Evolutionary conservation across 2,329 filamentous ascomycete genomes (phyloP).

Genomic region (Myriangium duriaei): DNA sequence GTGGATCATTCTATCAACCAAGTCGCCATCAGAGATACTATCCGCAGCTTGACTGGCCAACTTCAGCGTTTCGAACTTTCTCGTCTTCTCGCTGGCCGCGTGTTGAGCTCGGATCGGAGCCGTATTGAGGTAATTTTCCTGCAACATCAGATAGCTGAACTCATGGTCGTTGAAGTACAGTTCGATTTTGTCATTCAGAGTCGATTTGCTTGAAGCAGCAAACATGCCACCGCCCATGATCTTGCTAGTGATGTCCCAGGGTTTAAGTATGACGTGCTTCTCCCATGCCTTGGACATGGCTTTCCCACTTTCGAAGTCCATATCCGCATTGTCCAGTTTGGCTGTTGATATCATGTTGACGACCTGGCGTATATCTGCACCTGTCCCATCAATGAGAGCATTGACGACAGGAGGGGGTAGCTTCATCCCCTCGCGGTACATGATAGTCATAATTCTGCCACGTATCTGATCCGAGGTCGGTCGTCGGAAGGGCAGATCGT

Average conservation of each 20-base stretch:
- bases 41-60: conserved; percentile 78
- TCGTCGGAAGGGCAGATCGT: conserved; percentile 74
- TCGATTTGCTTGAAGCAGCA: conserved; percentile 66
- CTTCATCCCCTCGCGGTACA: conserved; percentile 79
- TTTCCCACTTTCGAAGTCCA: conserved; percentile 79
- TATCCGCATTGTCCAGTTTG: conserved; percentile 68
- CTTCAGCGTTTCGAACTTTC: conserved; percentile 71
- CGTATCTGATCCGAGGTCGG: conserved; percentile 86
- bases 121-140: conserved; percentile 90
- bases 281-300: conserved; percentile 97
- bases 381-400: conserved; percentile 86
- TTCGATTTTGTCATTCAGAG: conserved; percentile 94
- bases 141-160: conserved; percentile 93
- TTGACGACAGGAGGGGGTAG: conserved; percentile 75
- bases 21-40: conserved; percentile 92
- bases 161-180: conserved; percentile 99
- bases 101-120: conserved; percentile 55
- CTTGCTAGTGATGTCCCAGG: conserved; percentile 95
- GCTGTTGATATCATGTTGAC: conserved; percentile 97
- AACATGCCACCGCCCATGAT: conserved; percentile 84
- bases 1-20: conserved; percentile 97
- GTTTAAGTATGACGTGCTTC: conserved; percentile 91
- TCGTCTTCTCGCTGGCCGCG: conserved; percentile 43
- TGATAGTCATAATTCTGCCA: conserved; percentile 88
- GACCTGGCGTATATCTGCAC: conserved; percentile 92